Evolutionary conservation across 2,329 filamentous ascomycete species (phyloP), one percentile per base, ranked within the genome.

Genomic region (Thelonectria olida): DNA sequence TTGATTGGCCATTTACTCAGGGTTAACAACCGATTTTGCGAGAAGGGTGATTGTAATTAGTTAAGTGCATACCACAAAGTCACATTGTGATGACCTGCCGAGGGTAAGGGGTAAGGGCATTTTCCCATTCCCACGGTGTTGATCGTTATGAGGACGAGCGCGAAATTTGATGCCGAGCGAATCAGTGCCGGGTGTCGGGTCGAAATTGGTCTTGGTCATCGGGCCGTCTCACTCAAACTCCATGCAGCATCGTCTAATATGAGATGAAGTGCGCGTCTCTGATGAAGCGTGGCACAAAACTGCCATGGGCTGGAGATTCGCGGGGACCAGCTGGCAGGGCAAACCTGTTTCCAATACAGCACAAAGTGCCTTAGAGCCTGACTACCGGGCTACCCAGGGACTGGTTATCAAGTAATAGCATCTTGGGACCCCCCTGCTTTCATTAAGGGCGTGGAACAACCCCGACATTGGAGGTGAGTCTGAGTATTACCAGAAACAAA

Each of bases 401-500:
- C n/a, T n/a, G n/a, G n/a, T n/a, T n/a, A n/a, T n/a, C n/a, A n/a
- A n/a, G n/a, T n/a, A n/a, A n/a, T n/a, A 53, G 22, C 41, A 27
- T 23, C 52, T 36, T 50, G 36, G 17, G 15, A n/a, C n/a, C n/a
- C 25, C 55, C 57, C 36, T 49, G 50, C 17, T 45, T 28, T 17
- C 51, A n/a, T n/a, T n/a, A n/a, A 54, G 38, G 51, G 57, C 25
- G 34, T 17, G 13, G 50, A 54, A 48, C 50, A 25, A 42, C 50
- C 56, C 48, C 57, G 28, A 38, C 50, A 23, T 22, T 36, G 27
- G 7, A 54, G 36, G 44, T 60, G 44, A 54, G 41, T 28, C n/a
- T n/a, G n/a, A n/a, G n/a, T n/a, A n/a, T n/a, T n/a, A n/a, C n/a
- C n/a, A n/a, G n/a, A n/a, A n/a, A n/a, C n/a, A n/a, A n/a, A n/a